Evolutionary conservation across 345 rosid genomes (phyloP).

Genomic region (Moricandia arvensis): DNA sequence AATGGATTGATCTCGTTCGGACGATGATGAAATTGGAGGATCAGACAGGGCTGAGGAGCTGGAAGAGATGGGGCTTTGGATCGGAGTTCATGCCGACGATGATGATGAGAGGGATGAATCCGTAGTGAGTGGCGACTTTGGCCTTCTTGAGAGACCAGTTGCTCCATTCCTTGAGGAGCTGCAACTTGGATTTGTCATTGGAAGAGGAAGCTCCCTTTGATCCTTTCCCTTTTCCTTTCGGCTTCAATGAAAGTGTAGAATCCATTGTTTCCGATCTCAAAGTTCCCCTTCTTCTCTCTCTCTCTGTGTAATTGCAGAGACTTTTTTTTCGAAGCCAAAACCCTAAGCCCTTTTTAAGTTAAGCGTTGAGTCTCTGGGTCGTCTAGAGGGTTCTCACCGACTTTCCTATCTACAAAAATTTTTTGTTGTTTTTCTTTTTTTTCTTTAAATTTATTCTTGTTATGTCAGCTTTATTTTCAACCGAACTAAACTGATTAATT

Average conservation of each 20-base stretch:
- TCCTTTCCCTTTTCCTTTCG: constrained; percentile 57
- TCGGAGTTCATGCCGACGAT: constrained; percentile 94
- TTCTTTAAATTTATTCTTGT: no score
- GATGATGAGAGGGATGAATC: constrained; percentile 86
- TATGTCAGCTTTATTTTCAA: no score
- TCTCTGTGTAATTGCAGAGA: background rate
- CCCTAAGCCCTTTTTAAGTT: constrained; percentile 9
- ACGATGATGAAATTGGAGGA: background rate
- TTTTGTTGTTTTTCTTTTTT: background rate
- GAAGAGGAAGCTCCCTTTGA: constrained; percentile 38
- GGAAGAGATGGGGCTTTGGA: constrained; percentile 84
- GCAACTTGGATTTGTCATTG: constrained; percentile 45
- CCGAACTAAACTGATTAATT: no score
- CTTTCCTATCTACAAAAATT: background rate
- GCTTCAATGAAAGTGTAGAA: constrained; percentile 52
- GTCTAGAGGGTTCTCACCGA: background rate
- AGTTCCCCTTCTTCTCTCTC: background rate
- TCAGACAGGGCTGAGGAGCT: constrained; percentile 87
- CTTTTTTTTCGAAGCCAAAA: background rate
- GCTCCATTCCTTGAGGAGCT: constrained; percentile 82
- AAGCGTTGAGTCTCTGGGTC: background rate
- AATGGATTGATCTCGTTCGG: background rate
- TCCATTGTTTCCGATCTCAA: constrained; percentile 43
- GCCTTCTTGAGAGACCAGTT: constrained; percentile 87
- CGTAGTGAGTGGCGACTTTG: constrained; percentile 83